phyloP scores from a whole-genome alignment of 2,329 filamentous ascomycete genomes.

The Plectosphaerella plurivora region DNA sequence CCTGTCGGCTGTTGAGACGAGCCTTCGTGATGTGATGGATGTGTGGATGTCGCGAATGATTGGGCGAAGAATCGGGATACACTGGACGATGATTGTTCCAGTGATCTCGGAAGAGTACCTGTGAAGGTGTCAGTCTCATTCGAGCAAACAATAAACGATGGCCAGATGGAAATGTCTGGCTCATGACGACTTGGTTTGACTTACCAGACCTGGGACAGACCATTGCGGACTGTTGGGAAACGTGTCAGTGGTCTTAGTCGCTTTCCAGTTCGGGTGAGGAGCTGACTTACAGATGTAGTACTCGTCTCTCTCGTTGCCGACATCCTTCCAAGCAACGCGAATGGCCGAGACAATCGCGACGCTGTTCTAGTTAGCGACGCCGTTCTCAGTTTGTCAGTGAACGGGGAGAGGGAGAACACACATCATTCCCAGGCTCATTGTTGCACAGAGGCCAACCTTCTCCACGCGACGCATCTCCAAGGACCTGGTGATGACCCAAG shows the following conservation, averaged over 20 bases:
- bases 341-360: conserved; percentile 44
- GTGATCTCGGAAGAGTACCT: conserved; percentile 45
- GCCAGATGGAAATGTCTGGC: not conserved
- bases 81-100: conserved; percentile 51
- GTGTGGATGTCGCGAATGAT: conserved; percentile 26
- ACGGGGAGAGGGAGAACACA: conserved; percentile 14
- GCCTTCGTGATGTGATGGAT: conserved; percentile 10
- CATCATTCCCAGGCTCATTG: conserved; percentile 47
- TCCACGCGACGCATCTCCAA: conserved; percentile 42
- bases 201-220: conserved; percentile 38
- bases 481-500: conserved; percentile 43
- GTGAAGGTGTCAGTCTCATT: not conserved
- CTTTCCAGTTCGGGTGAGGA: not conserved
- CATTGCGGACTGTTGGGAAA: conserved; percentile 29
- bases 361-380: conserved; percentile 11
- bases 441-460: conserved; percentile 43
- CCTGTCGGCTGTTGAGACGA: conserved; percentile 9
- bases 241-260: not conserved
- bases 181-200: not conserved
- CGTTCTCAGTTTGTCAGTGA: not conserved
- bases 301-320: conserved; percentile 37
- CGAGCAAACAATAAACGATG: too few species aligned
- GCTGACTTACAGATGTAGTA: conserved; percentile 38
- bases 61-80: conserved; percentile 45
- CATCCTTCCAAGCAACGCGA: conserved; percentile 43